These are phyloP conservation scores for Verticillium nonalfalfae DNA, from an alignment of 2,329 filamentous ascomycete genomes.

Conservation along the genomic window DNA sequence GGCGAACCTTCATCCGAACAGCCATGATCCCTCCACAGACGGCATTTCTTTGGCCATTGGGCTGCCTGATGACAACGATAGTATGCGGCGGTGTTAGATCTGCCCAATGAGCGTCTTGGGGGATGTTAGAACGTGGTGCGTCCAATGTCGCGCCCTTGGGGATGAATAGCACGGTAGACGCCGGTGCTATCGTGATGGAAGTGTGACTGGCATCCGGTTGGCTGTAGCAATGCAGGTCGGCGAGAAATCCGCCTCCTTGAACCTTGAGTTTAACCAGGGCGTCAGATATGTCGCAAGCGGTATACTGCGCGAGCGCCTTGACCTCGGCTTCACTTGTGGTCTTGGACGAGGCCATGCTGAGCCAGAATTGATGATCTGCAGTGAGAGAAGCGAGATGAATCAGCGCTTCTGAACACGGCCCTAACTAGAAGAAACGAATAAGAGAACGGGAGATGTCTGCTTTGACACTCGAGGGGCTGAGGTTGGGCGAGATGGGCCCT, in stretches of 20 bases:
- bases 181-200: slow-evolving; percentile 38
- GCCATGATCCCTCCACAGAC: slow-evolving; percentile 75
- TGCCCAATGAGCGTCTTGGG: slow-evolving; percentile 58
- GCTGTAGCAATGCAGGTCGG: slow-evolving; percentile 41
- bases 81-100: slow-evolving; percentile 55
- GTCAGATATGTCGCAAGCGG: slow-evolving; percentile 60
- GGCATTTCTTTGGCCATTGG: slow-evolving; percentile 58
- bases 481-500: slow-evolving; percentile 14
- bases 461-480: background rate
- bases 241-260: slow-evolving; percentile 58
- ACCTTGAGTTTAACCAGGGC: slow-evolving; percentile 65
- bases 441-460: background rate
- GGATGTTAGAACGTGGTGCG: slow-evolving; percentile 39
- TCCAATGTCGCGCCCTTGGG: slow-evolving; percentile 41
- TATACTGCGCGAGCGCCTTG: slow-evolving; percentile 27
- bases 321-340: background rate
- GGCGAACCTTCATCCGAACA: slow-evolving; percentile 56
- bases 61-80: slow-evolving; percentile 62
- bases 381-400: background rate
- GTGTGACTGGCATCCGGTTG: slow-evolving; percentile 15
- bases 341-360: background rate
- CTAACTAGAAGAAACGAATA: background rate
- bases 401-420: background rate
- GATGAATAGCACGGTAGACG: slow-evolving; percentile 58
- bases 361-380: background rate